Evolutionary conservation across 2,329 filamentous ascomycete species (phyloP), one percentile per base, ranked within the genome.

Genomic region (Neofusicoccum laricinum): DNA sequence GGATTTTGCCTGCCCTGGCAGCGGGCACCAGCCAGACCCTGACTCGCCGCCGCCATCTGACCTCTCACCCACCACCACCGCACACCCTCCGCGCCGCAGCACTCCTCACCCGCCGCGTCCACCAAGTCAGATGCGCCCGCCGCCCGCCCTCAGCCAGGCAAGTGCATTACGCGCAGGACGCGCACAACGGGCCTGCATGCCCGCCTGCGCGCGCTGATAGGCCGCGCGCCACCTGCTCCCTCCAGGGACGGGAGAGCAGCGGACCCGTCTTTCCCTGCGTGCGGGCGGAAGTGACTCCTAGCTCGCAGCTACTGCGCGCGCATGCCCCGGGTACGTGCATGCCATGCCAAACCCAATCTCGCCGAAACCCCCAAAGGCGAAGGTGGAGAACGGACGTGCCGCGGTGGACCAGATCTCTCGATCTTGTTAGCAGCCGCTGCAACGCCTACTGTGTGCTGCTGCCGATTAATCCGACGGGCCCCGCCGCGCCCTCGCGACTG

Each of bases 91-190:
- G 10, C 11, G 1, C 19, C 19, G n/a, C 10, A 3, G 4, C 30
- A 4, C 50, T 17, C 17, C 50, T 11, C 50, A 40, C 34, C 36
- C 51, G 38, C 38, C 34, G 12, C 10, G 34, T 41, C 36, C n/a
- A 21, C n/a, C 53, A 15, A 40, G 38, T 45, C 53, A 43, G 45
- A 25, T 32, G 53, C 34, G 14, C 38, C 12, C 36, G 19, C 51
- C 11, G 15, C 21, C 36, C 36, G 38, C 38, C 38, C 7, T 19
- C 53, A 25, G 53, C 40, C n/a, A 14, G 8, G 8, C 11, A 17
- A 25, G n/a, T 45, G 17, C 30, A 59, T 59, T 59, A 46, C 55
- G 55, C 55, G 55, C 55, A 59, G 55, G 55, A 59, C 55, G 55
- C 55, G 55, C 55, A 34, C 55, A 59, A 59, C 41, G 55, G 25